These are phyloP conservation scores for Podaxis sp. DNA, from an alignment of 768 basidiomycete species.

Conservation along the genomic window DNA sequence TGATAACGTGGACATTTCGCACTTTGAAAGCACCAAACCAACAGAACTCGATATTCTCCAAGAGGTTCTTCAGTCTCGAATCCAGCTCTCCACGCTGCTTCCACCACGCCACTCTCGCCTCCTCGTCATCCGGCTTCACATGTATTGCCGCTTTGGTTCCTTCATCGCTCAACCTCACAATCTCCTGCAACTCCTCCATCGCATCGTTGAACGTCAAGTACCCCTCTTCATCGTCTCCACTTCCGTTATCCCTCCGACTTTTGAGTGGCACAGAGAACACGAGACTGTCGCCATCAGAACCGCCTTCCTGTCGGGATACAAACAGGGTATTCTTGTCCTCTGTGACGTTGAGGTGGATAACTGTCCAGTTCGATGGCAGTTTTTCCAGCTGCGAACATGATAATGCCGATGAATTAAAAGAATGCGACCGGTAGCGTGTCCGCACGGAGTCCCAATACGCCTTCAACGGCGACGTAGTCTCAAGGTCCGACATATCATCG, in stretches of 20 bases:
- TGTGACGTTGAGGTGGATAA: slow-evolving; percentile 79
- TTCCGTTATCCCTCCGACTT: slow-evolving; percentile 70
- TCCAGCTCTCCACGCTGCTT: slow-evolving; percentile 73
- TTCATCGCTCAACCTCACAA: slow-evolving; percentile 75
- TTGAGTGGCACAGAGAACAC: slow-evolving; percentile 89
- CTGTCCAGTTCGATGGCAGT: slow-evolving; percentile 77
- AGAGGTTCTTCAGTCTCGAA: slow-evolving; percentile 61
- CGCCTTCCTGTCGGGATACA: slow-evolving; percentile 69
- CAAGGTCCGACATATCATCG: slow-evolving; percentile 13
- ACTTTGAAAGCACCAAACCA: slow-evolving; percentile 99
- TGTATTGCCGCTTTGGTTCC: slow-evolving; percentile 68
- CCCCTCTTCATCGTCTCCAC: slow-evolving; percentile 60
- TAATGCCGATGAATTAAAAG: slow-evolving; percentile 36
- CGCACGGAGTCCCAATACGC: slow-evolving; percentile 62
- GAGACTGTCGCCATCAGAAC: slow-evolving; percentile 47
- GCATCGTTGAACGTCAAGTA: slow-evolving; percentile 76
- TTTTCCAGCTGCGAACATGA: slow-evolving; percentile 34
- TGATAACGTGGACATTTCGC: slow-evolving; percentile 10
- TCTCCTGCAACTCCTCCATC: slow-evolving; percentile 67
- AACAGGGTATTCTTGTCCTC: slow-evolving; percentile 82
- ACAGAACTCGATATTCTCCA: slow-evolving; percentile 88
- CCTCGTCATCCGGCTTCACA: slow-evolving; percentile 62
- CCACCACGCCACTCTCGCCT: slow-evolving; percentile 83
- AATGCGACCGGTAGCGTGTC: slow-evolving; percentile 46
- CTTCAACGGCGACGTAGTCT: slow-evolving; percentile 29